Base-by-base conservation (phyloP, 192 early-diverging fungal species). In the Martensiomyces pterosporus region DNA sequence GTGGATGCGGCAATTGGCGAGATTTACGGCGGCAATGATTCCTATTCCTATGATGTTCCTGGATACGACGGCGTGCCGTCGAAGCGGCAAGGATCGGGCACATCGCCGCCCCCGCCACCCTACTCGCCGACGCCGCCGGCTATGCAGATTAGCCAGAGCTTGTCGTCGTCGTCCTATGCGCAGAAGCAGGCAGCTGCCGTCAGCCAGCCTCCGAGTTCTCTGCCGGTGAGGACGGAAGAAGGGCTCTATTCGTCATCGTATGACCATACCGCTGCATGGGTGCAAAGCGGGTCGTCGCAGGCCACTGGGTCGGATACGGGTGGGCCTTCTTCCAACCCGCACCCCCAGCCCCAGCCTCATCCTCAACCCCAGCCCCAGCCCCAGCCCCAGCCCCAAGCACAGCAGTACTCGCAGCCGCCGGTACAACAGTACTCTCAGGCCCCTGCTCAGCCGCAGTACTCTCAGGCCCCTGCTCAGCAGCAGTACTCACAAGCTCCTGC, bases 201-300 rank as follows among this genome's bases (percentile, higher is more conserved):
- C 29, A 12, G 29, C 6, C 29, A 8, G 29, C 29, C 29, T 32
- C 6, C 29, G n/a, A n/a, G n/a, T n/a, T n/a, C n/a, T n/a, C n/a
- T n/a, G n/a, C n/a, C n/a, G n/a, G n/a, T n/a, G n/a, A n/a, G n/a
- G n/a, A n/a, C n/a, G n/a, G 60, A 60, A 0, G 68, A 72, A n/a
- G 69, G 62, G 39, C 60, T 57, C 27, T 73, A 73, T 38, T 73
- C 69, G 48, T 73, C 69, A 25, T 73, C 62, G 24, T 73, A 73
- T 23, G 69, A 73, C 45, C 69, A 73, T 10, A 73, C 62, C 16
- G 62, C 62, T 14, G 62, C 62, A 9, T 73, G 69, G 69, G 69
- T 73, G 39, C 57, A 65, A 40, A 52, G 62, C 9, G 55, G 42
- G 19, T 39, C 56, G 9, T 56, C 68, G 36, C 68, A 72, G 13